Percentiles rank a stretch among this genome's conserved stretches.
Evolutionary conservation across 225 moss, liverwort and hornwort genomes (phyloP).

Genomic region (Rhytidiadelphus loreus): DNA sequence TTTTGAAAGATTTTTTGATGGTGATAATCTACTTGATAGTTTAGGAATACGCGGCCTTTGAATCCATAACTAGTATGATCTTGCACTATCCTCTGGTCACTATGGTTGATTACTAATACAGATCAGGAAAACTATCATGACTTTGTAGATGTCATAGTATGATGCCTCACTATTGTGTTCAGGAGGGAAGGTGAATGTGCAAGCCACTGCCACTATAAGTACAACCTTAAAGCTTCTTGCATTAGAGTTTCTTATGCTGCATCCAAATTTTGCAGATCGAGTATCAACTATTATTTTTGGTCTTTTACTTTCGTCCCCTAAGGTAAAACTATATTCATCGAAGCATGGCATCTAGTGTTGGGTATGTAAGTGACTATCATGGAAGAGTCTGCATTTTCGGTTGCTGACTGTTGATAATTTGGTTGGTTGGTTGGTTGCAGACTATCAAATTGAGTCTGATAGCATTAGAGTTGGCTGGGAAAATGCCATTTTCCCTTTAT

Average conservation of each 20-base stretch:
- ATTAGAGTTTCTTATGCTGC: slow-evolving; percentile 43
- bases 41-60: neutral
- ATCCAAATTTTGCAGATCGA: slow-evolving; percentile 51
- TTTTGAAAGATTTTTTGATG: neutral
- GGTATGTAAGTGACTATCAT: neutral
- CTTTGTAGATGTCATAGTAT: neutral
- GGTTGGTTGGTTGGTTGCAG: slow-evolving; percentile 27
- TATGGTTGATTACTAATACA: neutral
- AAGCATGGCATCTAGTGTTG: neutral
- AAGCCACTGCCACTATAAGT: slow-evolving; percentile 31
- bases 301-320: slow-evolving; percentile 46
- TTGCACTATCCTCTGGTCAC: neutral
- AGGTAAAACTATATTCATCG: slow-evolving; percentile 19
- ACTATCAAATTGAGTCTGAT: slow-evolving; percentile 55
- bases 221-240: slow-evolving; percentile 50
- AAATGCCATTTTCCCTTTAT: slow-evolving; percentile 39
- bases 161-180: neutral
- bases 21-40: neutral
- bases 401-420: neutral
- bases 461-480: slow-evolving; percentile 41
- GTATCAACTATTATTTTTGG: slow-evolving; percentile 50
- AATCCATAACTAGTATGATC: neutral
- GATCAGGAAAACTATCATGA: neutral
- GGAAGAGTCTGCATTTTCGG: neutral
- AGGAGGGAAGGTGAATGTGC: slow-evolving; percentile 18